phyloP scores from a whole-genome alignment of 2,329 filamentous ascomycete genomes.

The Cercospora citrullina region DNA sequence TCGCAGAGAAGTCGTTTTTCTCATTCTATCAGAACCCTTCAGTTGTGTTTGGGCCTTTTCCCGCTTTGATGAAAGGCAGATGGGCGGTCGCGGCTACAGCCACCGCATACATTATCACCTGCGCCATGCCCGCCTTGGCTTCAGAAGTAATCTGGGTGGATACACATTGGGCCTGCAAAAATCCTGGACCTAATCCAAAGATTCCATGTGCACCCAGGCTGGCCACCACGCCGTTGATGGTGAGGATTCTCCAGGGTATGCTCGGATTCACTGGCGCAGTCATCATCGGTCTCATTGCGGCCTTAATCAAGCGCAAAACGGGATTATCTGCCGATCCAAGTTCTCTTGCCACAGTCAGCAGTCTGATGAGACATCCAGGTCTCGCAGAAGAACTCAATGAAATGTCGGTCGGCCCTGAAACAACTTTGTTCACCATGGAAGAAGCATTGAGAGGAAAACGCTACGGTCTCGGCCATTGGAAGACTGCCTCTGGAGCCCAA shows the following conservation, averaged over 20 bases:
- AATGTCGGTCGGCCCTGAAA: slow-evolving; percentile 13
- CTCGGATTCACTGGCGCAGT: slow-evolving; percentile 20
- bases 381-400: slow-evolving; percentile 22
- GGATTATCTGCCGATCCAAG: slow-evolving; percentile 23
- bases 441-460: slow-evolving; percentile 13
- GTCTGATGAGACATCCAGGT: slow-evolving; percentile 22
- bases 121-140: slow-evolving; percentile 13
- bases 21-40: slow-evolving; percentile 22
- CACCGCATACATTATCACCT: slow-evolving; percentile 6
- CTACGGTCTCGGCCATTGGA: slow-evolving; percentile 21
- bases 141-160: slow-evolving; percentile 20
- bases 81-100: background rate
- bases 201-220: slow-evolving; percentile 18
- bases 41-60: background rate
- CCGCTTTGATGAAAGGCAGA: slow-evolving; percentile 2
- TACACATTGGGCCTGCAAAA: slow-evolving; percentile 8
- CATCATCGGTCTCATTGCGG: slow-evolving; percentile 13
- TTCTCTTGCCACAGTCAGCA: slow-evolving; percentile 23
- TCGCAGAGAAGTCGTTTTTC: slow-evolving; percentile 22
- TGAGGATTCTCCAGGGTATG: slow-evolving; percentile 25
- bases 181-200: background rate
- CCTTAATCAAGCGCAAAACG: slow-evolving; percentile 14
- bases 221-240: slow-evolving; percentile 13
- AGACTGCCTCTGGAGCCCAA: slow-evolving; percentile 5
- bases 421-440: slow-evolving; percentile 11